Base-by-base conservation (phyloP, 1,284 basidiomycete species). In the Tilletia indica region DNA sequence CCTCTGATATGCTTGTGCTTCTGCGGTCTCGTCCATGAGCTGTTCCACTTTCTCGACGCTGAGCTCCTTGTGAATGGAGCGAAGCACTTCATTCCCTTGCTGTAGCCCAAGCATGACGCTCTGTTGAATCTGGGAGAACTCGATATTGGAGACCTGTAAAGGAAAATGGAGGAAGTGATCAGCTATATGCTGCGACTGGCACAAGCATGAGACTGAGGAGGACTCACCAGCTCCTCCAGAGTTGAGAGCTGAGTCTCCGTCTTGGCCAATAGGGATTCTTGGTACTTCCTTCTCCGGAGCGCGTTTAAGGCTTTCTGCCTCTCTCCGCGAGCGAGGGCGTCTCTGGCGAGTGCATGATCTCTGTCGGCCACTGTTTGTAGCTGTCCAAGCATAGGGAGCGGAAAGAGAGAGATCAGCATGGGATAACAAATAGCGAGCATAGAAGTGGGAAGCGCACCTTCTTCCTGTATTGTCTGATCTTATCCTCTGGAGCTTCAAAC, bases 401-500 rank as follows among this genome's bases (percentile, higher is more conserved):
- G 25, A 2, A 31, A 31, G 25, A 31, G 25, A 31, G 25, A 54
- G 58, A 39, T 56, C 36, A 68, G 70, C 68, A 70, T 45, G 47
- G 45, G 70, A 49, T 51, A 25, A 36, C 70, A n/a, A 34, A 47
- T 16, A 14, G 12, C 16, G 39, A 14, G 25, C 19, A 19, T 45
- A 31, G 2, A 3, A n/a, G 25, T 14, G 19, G 9, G 6, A 38
- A 14, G 67, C 48, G 12, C 67, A 93, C 96, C 88, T 92, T 91
- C 86, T 91, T 93, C 88, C 96, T 94, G 82, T 98, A 99, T 84
- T 95, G 93, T 84, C 89, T 92, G 74, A 99, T 87, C 84, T 95
- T 96, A 85, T 99, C 97, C 97, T 88, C 85, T 99, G 96, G 67
- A 97, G 86, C 86, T 99, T 99, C 76, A 99, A 88, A 83, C 94